A percentile compares a stretch with the other conserved stretches of the same genome.
Evolutionary conservation across 495 filamentous ascomycete species (phyloP).

Genomic region (Penicillium riverlandense): DNA sequence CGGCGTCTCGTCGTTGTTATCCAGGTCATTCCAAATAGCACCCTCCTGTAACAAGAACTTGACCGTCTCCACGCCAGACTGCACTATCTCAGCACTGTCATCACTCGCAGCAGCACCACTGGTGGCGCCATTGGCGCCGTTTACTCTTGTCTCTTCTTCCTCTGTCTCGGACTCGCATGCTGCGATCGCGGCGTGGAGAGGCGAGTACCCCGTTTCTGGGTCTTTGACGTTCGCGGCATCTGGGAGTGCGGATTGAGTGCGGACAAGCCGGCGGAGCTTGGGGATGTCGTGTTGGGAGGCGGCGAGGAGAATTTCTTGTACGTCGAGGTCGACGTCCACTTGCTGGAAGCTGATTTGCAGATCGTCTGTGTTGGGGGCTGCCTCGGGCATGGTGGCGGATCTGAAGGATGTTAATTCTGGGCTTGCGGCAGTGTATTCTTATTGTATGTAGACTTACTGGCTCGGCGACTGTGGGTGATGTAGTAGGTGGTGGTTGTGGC

Average conservation of each 20-base stretch:
- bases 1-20: slow-evolving; percentile 78
- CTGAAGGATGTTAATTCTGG: background rate
- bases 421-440: too few relatives aligned
- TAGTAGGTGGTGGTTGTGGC: slow-evolving; percentile 1
- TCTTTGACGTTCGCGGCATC: slow-evolving; percentile 72
- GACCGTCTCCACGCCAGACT: slow-evolving; percentile 57
- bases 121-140: slow-evolving; percentile 12
- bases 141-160: slow-evolving; percentile 22
- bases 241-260: slow-evolving; percentile 38
- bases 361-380: slow-evolving; percentile 20
- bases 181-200: slow-evolving; percentile 85
- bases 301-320: slow-evolving; percentile 63
- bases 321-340: slow-evolving; percentile 36
- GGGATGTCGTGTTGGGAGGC: slow-evolving; percentile 75
- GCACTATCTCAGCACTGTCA: slow-evolving; percentile 31
- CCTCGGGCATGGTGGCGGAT: slow-evolving; percentile 2
- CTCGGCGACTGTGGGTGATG: background rate
- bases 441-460: too few relatives aligned
- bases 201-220: slow-evolving; percentile 74
- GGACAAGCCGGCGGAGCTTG: slow-evolving; percentile 66
- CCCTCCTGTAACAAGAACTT: slow-evolving; percentile 75
- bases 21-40: slow-evolving; percentile 96
- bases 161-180: slow-evolving; percentile 57
- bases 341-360: slow-evolving; percentile 17
- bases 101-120: slow-evolving; percentile 1